Evolutionary conservation across 2,329 filamentous ascomycete genomes (phyloP).

Genomic region (Elsinoe australis): DNA sequence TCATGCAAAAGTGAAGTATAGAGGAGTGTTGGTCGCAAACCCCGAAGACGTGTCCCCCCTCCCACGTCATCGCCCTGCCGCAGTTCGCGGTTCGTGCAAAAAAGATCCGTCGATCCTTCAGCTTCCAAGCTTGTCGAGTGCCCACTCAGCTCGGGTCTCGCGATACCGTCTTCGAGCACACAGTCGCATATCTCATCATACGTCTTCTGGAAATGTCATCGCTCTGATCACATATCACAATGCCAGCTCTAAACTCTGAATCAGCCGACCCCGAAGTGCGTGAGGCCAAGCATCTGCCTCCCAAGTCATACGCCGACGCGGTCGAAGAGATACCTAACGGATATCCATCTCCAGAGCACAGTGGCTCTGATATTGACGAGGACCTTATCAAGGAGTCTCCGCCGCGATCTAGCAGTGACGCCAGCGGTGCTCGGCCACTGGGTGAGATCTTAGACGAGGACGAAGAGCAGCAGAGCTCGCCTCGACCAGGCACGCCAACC

Average conservation of each 20-base stretch:
- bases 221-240: background rate
- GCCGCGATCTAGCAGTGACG: conserved; percentile 27
- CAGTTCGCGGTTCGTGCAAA: background rate
- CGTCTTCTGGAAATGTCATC: background rate
- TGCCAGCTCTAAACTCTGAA: conserved; percentile 24
- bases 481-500: conserved; percentile 17
- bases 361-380: conserved; percentile 22
- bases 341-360: conserved; percentile 21
- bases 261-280: conserved; percentile 36
- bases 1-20: too few species aligned
- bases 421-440: conserved; percentile 25
- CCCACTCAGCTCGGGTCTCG: background rate
- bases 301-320: conserved; percentile 40
- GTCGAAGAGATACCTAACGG: conserved; percentile 24
- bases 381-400: conserved; percentile 32
- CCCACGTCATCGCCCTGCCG: background rate
- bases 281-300: conserved; percentile 32
- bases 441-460: conserved; percentile 32
- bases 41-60: too few species aligned
- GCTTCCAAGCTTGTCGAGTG: background rate
- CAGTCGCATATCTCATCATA: too few species aligned
- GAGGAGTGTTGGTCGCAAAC: too few species aligned
- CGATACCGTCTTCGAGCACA: too few species aligned
- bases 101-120: background rate
- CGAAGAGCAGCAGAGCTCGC: conserved; percentile 25